Percentiles rank a stretch among this genome's conserved stretches.
Conservation (phyloP, 139 green algal genomes). For the Dunaliella primolecta region DNA sequence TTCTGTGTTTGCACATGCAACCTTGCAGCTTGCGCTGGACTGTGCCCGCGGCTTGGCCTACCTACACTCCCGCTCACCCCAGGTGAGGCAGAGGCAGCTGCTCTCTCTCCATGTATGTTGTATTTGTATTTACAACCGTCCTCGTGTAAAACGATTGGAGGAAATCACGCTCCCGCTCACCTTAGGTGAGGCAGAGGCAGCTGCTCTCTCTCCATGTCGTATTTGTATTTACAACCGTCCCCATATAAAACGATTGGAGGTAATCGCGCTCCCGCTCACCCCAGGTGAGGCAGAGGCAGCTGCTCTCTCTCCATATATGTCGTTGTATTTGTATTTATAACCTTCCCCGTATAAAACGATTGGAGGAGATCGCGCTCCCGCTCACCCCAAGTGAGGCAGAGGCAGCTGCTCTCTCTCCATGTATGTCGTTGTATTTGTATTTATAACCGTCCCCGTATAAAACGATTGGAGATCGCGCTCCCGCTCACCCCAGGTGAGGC, state of each 20-base stretch:
- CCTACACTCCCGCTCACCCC: conserved; percentile 74
- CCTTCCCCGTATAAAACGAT: no score
- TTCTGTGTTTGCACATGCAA: no score
- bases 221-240: conserved; percentile 19
- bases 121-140: conserved; percentile 12
- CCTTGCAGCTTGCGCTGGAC: conserved; percentile 80
- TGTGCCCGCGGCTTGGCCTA: conserved; percentile 83
- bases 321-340: no score
- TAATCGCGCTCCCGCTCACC: conserved; percentile 72
- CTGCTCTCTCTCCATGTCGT: no score
- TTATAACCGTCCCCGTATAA: no score
- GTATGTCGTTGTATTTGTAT: no score
- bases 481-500: no score
- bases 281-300: conserved; percentile 27
- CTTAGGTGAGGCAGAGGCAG: conserved; percentile 29
- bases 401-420: no score
- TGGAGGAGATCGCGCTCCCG: conserved; percentile 70
- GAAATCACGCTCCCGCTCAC: conserved; percentile 73
- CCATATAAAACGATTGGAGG: conserved; percentile 48
- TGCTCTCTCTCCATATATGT: no score
- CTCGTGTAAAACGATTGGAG: conserved; percentile 51
- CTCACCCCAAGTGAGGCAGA: conserved; percentile 36
- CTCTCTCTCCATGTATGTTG: no score
- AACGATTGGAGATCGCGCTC: no score
- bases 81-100: conserved; percentile 28